These are phyloP conservation scores for Microbotryomycetes sp. DNA, from an alignment of 1,284 basidiomycete genomes.

Conservation along the genomic window DNA sequence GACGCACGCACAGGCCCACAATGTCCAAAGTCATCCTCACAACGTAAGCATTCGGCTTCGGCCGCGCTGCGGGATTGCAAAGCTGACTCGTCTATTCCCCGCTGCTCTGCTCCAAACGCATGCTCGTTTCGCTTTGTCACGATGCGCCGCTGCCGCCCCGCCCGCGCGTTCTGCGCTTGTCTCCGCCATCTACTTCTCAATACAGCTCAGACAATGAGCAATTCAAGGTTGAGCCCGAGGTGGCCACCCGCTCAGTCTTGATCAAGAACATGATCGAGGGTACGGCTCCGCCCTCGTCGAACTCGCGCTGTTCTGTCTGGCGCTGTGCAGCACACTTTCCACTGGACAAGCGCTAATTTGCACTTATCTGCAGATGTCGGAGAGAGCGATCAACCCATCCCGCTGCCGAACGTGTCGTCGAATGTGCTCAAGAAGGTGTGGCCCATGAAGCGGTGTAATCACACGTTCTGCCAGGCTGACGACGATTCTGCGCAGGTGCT, in stretches of 20 bases:
- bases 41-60: not conserved
- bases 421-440: constrained; percentile 90
- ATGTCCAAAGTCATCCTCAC: not conserved
- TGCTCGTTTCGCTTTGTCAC: not conserved
- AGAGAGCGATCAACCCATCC: constrained; percentile 80
- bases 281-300: constrained; percentile 41
- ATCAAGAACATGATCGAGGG: constrained; percentile 99
- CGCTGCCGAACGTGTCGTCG: constrained; percentile 92
- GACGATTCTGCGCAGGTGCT: constrained; percentile 58
- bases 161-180: not conserved
- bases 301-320: not conserved
- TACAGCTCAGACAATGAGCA: constrained; percentile 84
- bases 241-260: constrained; percentile 80
- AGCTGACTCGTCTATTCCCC: no score
- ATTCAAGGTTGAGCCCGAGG: constrained; percentile 87
- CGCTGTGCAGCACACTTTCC: not conserved
- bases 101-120: not conserved
- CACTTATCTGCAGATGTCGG: constrained; percentile 63
- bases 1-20: no score
- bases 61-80: no score
- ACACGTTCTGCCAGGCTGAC: not conserved
- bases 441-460: not conserved
- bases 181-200: constrained; percentile 1
- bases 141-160: not conserved
- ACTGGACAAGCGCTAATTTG: not conserved